A percentile compares a stretch with the other conserved stretches of the same genome.
Conservation (phyloP, 495 filamentous ascomycete genomes). For the Apodospora peruviana region DNA sequence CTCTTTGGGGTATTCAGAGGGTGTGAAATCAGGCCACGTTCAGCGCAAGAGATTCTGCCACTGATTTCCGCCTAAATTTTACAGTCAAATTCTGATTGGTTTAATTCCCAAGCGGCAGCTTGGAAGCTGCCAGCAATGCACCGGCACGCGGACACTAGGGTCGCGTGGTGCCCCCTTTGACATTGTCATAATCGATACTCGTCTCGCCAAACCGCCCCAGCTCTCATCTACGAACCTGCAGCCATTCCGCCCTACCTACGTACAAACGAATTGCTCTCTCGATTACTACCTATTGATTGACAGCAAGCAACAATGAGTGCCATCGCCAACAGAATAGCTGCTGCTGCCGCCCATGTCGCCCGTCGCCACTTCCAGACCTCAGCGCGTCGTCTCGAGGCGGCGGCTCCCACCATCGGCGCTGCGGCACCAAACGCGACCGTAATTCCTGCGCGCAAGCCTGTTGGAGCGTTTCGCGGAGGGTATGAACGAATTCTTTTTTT, state of each 20-base stretch:
- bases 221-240: no score
- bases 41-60: constrained; percentile 12
- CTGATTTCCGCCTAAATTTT: constrained; percentile 14
- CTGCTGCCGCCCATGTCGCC: constrained; percentile 12
- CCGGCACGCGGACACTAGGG: no score
- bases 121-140: no score
- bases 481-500: constrained; percentile 39
- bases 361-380: constrained; percentile 42
- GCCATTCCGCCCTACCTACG: no score
- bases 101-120: no score
- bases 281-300: constrained; percentile 1
- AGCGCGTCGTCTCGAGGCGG: constrained; percentile 34
- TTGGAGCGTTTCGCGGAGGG: constrained; percentile 92
- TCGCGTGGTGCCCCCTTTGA: no score
- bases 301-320: not conserved
- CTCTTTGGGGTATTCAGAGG: no score
- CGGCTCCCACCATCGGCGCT: no score
- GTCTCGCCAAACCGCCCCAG: no score
- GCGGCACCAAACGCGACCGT: no score
- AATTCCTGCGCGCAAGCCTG: constrained; percentile 69
- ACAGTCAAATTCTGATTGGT: constrained; percentile 8
- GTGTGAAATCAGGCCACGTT: constrained; percentile 8
- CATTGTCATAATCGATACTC: no score
- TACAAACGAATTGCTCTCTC: no score
- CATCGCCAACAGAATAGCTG: not conserved